Conservation (phyloP, 345 rosid species). For the Citrus cavaleriei region DNA sequence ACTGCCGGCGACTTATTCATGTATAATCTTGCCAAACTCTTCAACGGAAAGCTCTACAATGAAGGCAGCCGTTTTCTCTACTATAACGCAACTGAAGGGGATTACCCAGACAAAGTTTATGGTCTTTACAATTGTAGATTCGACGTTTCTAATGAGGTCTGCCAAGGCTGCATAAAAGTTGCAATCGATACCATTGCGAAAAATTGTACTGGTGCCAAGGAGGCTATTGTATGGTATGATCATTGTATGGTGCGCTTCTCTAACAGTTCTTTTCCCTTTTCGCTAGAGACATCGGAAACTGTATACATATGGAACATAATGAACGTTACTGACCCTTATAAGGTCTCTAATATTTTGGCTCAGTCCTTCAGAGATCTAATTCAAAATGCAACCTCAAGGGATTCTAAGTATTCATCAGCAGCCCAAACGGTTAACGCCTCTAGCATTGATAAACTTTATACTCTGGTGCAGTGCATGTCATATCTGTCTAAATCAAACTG, state of each 20-base stretch:
- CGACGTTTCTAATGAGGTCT: neutral
- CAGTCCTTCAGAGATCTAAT: neutral
- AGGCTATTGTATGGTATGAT: constrained; percentile 6
- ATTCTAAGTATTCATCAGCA: neutral
- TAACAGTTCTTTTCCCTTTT: constrained; percentile 1
- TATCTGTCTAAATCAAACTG: neutral
- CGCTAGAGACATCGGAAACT: accelerated
- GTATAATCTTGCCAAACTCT: neutral
- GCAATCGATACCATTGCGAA: neutral
- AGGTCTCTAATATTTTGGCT: neutral
- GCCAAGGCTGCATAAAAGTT: neutral
- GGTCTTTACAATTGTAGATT: neutral
- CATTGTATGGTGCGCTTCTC: constrained; percentile 23
- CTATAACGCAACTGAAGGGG: constrained; percentile 2
- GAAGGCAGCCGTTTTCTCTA: too few species aligned
- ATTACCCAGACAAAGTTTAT: neutral
- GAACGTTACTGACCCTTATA: neutral
- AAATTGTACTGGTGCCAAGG: neutral
- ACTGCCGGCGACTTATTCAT: neutral
- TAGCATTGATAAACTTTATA: accelerated
- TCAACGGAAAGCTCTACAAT: neutral
- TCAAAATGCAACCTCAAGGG: neutral
- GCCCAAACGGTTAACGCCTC: neutral
- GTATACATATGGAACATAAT: accelerated
- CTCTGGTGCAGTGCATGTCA: neutral